Base-by-base conservation (phyloP, 352 stramenopile species). In the Pythium biforme region DNA sequence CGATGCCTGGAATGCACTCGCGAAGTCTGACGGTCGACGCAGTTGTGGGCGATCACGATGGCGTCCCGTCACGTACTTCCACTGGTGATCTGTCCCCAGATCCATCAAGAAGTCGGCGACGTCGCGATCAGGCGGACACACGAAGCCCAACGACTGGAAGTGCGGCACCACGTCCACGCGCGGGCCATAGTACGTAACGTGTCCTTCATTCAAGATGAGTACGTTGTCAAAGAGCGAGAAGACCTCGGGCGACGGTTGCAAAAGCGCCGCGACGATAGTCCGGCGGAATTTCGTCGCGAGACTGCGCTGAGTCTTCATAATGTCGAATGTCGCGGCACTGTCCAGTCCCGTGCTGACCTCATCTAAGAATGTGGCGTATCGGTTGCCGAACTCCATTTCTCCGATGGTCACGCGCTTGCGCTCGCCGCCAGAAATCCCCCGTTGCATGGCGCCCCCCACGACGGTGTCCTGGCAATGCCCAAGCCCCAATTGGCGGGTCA, bases 281-380 rank as follows among this genome's bases (percentile, higher is more conserved):
- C 66, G 70, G 29, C 40, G 68, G 53, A 77, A 68, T 33, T 65
- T 64, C n/a, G 48, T 57, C 29, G 73, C 74, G 15, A 76, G 55
- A 49, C 74, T 66, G 20, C 60, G 70, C 14, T 95, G 58, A 10
- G 46, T 69, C 39, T 61, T 69, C 63, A 90, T 74, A 64, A 98
- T 98, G 63, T 97, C 91, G 64, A 79, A 97, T 2, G 91, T 96
- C 7, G 89, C 93, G 1, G 88, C 83, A 37, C 81, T 87, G 74
- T 98, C 92, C 5, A 98, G 76, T 1, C 94, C 94, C 27, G 90
- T 98, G 51, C 76, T 92, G 66, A 98, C 96, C 75, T 96, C 86
- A 69, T 98, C 92, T 65, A 86, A 82, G 40, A 92, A 75, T 5
- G 81, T 50, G 14, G 97, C 76, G 15, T 72, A 78, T 63, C 77